Evolutionary conservation across 148 eudicot genomes (phyloP), one percentile per base, ranked within the genome.

Genomic region (Rhododendron ferrugineum): DNA sequence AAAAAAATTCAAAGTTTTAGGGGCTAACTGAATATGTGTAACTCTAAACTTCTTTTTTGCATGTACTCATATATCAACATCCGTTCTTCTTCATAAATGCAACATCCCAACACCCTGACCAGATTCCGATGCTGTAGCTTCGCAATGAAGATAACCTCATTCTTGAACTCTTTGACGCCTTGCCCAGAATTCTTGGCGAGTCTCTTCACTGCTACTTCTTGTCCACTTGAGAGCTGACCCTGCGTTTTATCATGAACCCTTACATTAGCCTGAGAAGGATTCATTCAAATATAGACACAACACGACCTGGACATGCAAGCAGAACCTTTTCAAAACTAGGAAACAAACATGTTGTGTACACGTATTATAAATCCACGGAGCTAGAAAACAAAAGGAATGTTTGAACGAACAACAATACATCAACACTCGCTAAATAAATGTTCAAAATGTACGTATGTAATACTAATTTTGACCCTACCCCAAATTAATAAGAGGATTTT

Each of bases 91-190:
- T 80, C 86, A 23, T 90, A 84, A 20, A 87, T 84, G 79, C 92
- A 88, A 76, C 91, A 91, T 23, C 93, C 93, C 11, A 91, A 80
- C 23, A 91, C 77, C 79, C 84, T 88, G 60, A 90, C 92, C 64
- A 91, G 88, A 84, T 91, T 91, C 46, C 91, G 83, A 58, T 91
- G 93, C 72, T 91, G 93, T 42, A 91, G 92, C 58, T 90, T 90
- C 1, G 90, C 84, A 74, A 91, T 88, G 86, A 91, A 47, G 37
- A 81, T 60, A 22, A 90, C 89, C 78, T 91, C 93, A 44, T 90
- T 91, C 83, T 86, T 90, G 28, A 91, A 91, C 72, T 91, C 92
- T 16, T 87, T 56, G 10, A 88, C 36, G 66, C 93, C 93, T 88
- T 91, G 93, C 15, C 87, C 85, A 0, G 93, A 91, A 72, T 72